Conservation (phyloP, 768 basidiomycete species). For the Cubamyces sp. region DNA sequence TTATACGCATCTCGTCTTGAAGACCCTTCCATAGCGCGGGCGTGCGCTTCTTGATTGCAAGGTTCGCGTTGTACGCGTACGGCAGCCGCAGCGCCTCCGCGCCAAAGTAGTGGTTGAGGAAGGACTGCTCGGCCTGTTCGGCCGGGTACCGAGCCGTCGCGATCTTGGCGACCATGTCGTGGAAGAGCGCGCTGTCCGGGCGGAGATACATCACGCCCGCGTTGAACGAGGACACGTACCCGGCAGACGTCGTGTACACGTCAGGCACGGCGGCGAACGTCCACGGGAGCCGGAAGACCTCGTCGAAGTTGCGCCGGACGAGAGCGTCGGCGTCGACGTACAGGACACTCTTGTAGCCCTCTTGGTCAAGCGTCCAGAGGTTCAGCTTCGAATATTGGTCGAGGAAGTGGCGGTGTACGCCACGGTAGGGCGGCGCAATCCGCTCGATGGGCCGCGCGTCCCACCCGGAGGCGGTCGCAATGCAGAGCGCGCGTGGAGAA, state of each 20-base stretch:
- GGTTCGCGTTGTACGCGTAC: slow-evolving; percentile 42
- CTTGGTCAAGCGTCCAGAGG: slow-evolving; percentile 39
- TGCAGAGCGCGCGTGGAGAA: slow-evolving; percentile 37
- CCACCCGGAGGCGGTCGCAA: slow-evolving; percentile 37
- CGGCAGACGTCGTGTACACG: slow-evolving; percentile 31
- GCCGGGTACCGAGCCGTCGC: slow-evolving; percentile 43
- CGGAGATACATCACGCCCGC: slow-evolving; percentile 41
- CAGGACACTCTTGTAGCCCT: slow-evolving; percentile 34
- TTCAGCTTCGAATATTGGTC: slow-evolving; percentile 44
- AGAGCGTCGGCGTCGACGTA: slow-evolving; percentile 44
- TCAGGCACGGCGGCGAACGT: slow-evolving; percentile 41
- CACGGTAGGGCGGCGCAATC: slow-evolving; percentile 39
- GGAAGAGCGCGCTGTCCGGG: slow-evolving; percentile 35
- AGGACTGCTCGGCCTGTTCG: slow-evolving; percentile 48
- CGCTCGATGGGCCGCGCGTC: slow-evolving; percentile 33
- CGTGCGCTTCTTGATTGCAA: slow-evolving; percentile 39
- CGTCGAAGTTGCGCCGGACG: slow-evolving; percentile 38
- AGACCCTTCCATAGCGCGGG: slow-evolving; percentile 38
- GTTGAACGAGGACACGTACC: slow-evolving; percentile 40
- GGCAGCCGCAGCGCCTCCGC: slow-evolving; percentile 38
- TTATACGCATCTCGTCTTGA: slow-evolving; percentile 35
- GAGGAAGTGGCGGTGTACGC: slow-evolving; percentile 36
- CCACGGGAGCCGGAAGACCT: slow-evolving; percentile 40
- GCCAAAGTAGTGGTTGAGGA: slow-evolving; percentile 44
- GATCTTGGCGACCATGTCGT: slow-evolving; percentile 41